These are phyloP conservation scores for Mycena pura DNA, from an alignment of 768 basidiomycete genomes.

Conservation along the genomic window DNA sequence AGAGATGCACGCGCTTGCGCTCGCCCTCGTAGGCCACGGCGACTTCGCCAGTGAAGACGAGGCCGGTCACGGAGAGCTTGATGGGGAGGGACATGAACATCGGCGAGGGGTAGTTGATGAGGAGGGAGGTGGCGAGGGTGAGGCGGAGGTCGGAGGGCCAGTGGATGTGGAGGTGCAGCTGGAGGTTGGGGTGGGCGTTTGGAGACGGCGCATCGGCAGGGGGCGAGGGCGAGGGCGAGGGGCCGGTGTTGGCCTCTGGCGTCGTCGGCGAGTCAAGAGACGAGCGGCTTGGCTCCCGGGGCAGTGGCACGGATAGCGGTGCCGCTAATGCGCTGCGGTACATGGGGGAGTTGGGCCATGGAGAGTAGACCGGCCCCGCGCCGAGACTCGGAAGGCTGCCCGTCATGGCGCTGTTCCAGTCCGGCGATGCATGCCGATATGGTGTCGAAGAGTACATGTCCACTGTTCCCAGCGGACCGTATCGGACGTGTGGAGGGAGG, in stretches of 20 bases:
- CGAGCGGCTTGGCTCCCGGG: slow-evolving; percentile 24
- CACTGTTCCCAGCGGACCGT: slow-evolving; percentile 59
- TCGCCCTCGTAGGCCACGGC: slow-evolving; percentile 92
- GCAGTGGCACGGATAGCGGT: slow-evolving; percentile 39
- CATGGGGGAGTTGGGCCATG: slow-evolving; percentile 35
- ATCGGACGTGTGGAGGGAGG: slow-evolving; percentile 76
- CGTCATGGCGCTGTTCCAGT: slow-evolving; percentile 51
- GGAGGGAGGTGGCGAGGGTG: slow-evolving; percentile 88
- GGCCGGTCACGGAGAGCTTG: slow-evolving; percentile 88
- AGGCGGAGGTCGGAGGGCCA: slow-evolving; percentile 91
- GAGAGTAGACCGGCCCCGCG: slow-evolving; percentile 37
- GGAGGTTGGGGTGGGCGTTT: slow-evolving; percentile 72
- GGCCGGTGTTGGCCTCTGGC: slow-evolving; percentile 26
- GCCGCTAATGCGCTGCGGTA: slow-evolving; percentile 45
- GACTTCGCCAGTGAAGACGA: slow-evolving; percentile 86
- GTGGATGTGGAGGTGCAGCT: slow-evolving; percentile 83
- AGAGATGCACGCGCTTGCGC: slow-evolving; percentile 82
- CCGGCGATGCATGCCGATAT: slow-evolving; percentile 49
- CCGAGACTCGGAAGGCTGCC: slow-evolving; percentile 47
- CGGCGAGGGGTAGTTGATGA: slow-evolving; percentile 96
- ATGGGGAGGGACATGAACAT: slow-evolving; percentile 98
- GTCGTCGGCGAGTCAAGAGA: slow-evolving; percentile 22
- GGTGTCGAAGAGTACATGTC: slow-evolving; percentile 68
- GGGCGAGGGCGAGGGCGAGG: slow-evolving; percentile 12
- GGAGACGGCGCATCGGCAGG: slow-evolving; percentile 29